Base-by-base conservation (phyloP, 495 filamentous ascomycete genomes). In the Xylaria grammica region DNA sequence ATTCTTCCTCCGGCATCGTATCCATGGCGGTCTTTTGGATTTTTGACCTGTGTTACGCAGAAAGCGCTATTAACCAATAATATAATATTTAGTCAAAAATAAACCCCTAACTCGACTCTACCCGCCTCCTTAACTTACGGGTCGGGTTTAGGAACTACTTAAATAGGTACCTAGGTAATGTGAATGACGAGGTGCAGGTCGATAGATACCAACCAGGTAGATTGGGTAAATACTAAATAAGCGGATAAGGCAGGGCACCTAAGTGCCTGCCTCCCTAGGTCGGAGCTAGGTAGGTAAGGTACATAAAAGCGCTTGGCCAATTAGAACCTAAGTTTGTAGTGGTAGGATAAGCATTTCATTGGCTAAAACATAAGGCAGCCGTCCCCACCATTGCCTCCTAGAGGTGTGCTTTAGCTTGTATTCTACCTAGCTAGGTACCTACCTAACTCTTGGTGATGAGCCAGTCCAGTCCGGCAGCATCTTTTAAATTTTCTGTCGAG, bases 401-500 rank as follows among this genome's bases (percentile, higher is more conserved):
- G n/a, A n/a, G n/a, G n/a, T n/a, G n/a, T n/a, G n/a, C n/a, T n/a
- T n/a, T n/a, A n/a, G n/a, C n/a, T n/a, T n/a, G n/a, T n/a, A n/a
- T n/a, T n/a, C n/a, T n/a, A n/a, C n/a, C n/a, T 20, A 48, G 45
- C 20, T 24, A 48, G 20, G 15, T n/a, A n/a, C 9, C 40, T 44
- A 13, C 9, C 17, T 44, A n/a, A 10, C 17, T 13, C 49, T 42
- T 19, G 32, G 45, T 20, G 44, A 45, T 46, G 36, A 40, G 40
- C 62, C 61, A 53, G 36, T 42, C 50, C 29, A 70, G 58, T 63
- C 68, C 29, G 46, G 45, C 29, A 69, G 53, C 63, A 70, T 72
- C 66, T 65, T 36, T 11, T 71, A 63, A 67, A 60, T 62, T 69
- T 72, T 61, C 50, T 57, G 49, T 67, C 13, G 29, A 57, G 32